Evolutionary conservation across 1,284 basidiomycete genomes (phyloP), one percentile per base, ranked within the genome.

Genomic region (Trametes sp.): DNA sequence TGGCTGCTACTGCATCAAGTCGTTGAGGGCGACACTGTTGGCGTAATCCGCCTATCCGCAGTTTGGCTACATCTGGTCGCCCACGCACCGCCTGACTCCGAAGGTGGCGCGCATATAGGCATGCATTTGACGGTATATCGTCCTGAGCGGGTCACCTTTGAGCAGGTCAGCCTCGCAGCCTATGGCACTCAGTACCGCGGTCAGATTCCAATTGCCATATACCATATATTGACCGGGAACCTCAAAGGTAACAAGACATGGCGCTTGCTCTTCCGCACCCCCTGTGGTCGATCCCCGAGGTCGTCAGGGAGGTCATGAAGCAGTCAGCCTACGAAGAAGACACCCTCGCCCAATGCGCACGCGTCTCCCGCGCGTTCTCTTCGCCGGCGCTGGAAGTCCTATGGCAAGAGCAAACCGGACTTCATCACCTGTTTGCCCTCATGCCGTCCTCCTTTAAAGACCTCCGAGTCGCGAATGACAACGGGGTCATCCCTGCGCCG

Each of bases 281-380:
- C 9, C 10, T 59, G 2, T 61, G 59, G 59, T 26, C 52, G 8
- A 61, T 61, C 21, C 16, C 53, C 2, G 59, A 61, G 46, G 59
- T 61, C 53, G 46, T 61, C 28, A 53, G 46, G 14, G 53, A 55
- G 31, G 46, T 61, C 28, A 55, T 61, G 46, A 54, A 44, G 36
- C 53, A 54, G 38, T 23, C 31, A 23, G 46, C 45, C 4, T 24
- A 41, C 38, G 44, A 53, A 10, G 2, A 19, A 23, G 11, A 14
- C 16, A 28, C 36, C 5, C 53, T 61, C 28, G 53, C 59, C 13
- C 45, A 29, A 3, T 50, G 53, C 16, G 53, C 59, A 19, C 35
- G 45, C 4, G 59, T 55, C 11, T 54, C 53, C 16, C 59, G 48
- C 19, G 31, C 28, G 14, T 50, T 61, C 26, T 55, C 46, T 1